Evolutionary conservation across 2,329 filamentous ascomycete species (phyloP).

Genomic region (Calonectria ilicicola): DNA sequence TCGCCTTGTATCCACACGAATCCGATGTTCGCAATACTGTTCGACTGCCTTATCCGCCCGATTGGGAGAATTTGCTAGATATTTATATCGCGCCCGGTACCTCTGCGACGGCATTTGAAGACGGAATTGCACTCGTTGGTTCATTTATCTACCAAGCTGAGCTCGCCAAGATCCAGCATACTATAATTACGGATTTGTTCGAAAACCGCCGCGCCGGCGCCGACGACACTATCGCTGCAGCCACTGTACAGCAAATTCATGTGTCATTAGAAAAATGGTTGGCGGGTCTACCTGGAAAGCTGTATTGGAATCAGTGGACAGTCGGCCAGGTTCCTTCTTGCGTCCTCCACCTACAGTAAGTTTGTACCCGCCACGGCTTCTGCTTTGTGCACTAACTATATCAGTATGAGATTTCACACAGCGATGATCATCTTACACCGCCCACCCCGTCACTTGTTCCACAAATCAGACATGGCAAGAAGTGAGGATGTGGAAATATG

Average conservation of each 20-base stretch:
- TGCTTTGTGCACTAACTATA: constrained; percentile 21
- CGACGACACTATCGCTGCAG: constrained; percentile 54
- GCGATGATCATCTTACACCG: constrained; percentile 64
- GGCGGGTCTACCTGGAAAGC: constrained; percentile 55
- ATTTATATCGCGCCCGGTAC: constrained; percentile 58
- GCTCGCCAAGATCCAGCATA: constrained; percentile 61
- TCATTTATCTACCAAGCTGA: constrained; percentile 61
- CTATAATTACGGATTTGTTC: constrained; percentile 62
- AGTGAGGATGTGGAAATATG: constrained; percentile 62
- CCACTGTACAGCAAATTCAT: constrained; percentile 58
- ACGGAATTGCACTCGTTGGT: constrained; percentile 57
- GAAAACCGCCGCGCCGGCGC: constrained; percentile 58
- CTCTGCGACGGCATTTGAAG: constrained; percentile 58
- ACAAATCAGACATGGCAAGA: constrained; percentile 50
- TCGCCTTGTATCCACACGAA: constrained; percentile 60
- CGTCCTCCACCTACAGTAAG: constrained; percentile 59
- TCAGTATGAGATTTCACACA: constrained; percentile 60
- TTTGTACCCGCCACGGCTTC: neutral
- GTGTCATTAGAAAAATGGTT: constrained; percentile 60
- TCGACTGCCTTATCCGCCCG: constrained; percentile 60
- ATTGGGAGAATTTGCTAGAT: constrained; percentile 59
- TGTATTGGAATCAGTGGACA: constrained; percentile 65
- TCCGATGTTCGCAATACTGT: constrained; percentile 62
- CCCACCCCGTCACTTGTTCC: constrained; percentile 57
- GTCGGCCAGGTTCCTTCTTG: constrained; percentile 58